Evolutionary conservation across 331 rosid genomes (phyloP), one percentile per base, ranked within the genome.

Genomic region (Malus hybrid): DNA sequence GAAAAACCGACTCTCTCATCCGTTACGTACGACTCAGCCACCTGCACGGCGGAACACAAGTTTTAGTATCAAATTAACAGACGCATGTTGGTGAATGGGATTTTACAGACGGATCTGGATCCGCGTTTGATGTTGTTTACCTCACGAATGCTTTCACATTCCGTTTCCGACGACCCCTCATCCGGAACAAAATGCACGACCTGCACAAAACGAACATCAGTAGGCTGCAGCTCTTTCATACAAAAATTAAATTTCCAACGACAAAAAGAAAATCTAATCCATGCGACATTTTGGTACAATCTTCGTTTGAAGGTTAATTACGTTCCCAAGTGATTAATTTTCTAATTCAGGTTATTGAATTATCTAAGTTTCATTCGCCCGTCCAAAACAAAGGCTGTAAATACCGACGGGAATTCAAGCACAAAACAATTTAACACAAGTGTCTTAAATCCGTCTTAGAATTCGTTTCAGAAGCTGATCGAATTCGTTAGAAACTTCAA

Each of bases 1-100:
- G 97, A 92, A 80, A 90, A 88, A 39, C 99, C 99, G 12, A 95
- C 98, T 86, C 97, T 87, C 88, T 86, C 99, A 65, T 95, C 99
- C 76, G 44, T 4, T 33, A 87, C 76, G 68, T 92, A 95, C 13
- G 98, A 92, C 14, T 92, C 96, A 8, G 91, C 86, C 32, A 88
- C 96, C 99, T 95, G 91, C 84, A 73, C 19, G 64, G 7, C n/a
- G 24, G 75, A 66, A 78, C 1, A 24, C 24, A 13, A 63, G 1
- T 24, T 28, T 22, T 29, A 1, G 48, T 48, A 48, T 33, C 63
- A 46, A 34, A 28, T 19, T 0, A 18, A 13, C 5, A 5, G 20
- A 11, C 4, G 2, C 24, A 24, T 24, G 46, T 39, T 10, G 12
- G 12, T 0, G 59, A 32, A 34, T 0, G 32, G 22, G 13, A 18